Evolutionary conservation across 108 stramenopile genomes (phyloP), one percentile per base, ranked within the genome.

Genomic region (Fragilaria crotonensis): DNA sequence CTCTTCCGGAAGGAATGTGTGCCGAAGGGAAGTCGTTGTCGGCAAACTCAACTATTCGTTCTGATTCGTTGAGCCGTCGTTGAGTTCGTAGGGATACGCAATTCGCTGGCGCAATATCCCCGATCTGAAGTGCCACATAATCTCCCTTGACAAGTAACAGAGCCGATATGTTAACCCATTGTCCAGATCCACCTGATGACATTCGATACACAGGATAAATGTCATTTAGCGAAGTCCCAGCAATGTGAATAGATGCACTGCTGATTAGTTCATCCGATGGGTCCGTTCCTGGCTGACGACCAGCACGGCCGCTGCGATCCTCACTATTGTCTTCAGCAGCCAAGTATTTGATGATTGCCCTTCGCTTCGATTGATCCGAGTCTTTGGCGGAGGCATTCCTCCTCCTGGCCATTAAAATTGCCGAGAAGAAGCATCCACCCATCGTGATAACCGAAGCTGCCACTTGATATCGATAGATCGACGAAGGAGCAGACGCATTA

Each of bases 151-250:
- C 85, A 47, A 92, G 48, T 3, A 88, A 57, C 11, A 92, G 60
- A 0, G 83, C 66, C 0, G 90, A 86, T 26, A 92, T 57, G 18
- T 74, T 57, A 67, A 72, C 69, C 87, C 90, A 89, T 52, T 63
- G 36, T 22, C 69, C 73, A 33, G 30, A 62, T 33, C 48, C n/a
- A 64, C 57, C 45, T 18, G 9, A 50, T 5, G 33, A 7, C 26
- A 64, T 44, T 29, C 87, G 80, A 64, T 87, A 89, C 3, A 84
- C 84, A 1, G 84, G 78, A 72, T 87, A 86, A 0, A 89, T 65
- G 63, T 80, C 87, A 2, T 71, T 76, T 52, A 79, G 33, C 1
- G 81, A 64, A 14, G 77, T 79, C 25, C 77, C 81, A 23, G 46
- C 20, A 2, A 81, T 30, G 5, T 66, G 53, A 20, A 70, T 27